These are phyloP conservation scores for Termitomyces sp. DNA, from an alignment of 768 basidiomycete species.

Conservation along the genomic window DNA sequence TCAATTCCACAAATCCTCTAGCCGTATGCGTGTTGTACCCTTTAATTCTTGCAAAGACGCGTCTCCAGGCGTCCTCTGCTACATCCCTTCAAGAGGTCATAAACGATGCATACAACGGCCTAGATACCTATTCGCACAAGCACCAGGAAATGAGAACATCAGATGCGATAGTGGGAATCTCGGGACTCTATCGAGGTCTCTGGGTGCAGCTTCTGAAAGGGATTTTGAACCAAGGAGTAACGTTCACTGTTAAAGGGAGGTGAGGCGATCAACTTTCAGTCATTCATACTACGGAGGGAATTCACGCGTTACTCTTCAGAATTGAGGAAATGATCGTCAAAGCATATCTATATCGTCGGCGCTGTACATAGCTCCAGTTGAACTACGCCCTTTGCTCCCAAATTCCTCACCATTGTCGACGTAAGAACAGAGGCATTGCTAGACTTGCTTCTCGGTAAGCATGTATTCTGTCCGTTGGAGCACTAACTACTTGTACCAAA, in stretches of 20 bases:
- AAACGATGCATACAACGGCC: neutral
- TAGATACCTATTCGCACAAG: neutral
- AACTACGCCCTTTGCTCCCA: neutral
- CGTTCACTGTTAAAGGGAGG: neutral
- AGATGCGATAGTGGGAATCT: neutral
- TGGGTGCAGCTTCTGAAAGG: neutral
- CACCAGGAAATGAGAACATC: neutral
- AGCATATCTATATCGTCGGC: neutral
- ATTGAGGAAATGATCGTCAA: neutral
- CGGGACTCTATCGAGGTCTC: neutral
- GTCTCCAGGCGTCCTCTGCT: neutral
- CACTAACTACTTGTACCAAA: neutral
- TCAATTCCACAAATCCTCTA: neutral
- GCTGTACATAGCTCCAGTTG: neutral
- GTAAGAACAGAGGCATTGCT: neutral
- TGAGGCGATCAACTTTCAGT: neutral
- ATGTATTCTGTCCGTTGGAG: neutral
- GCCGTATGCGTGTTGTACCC: neutral
- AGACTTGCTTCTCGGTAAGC: neutral
- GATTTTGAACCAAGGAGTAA: neutral
- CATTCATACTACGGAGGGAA: too few relatives aligned
- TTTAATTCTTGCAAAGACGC: slow-evolving; percentile 1
- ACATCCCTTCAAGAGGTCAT: neutral
- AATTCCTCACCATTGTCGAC: neutral
- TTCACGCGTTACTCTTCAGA: neutral